These are phyloP conservation scores for Penicilliopsis zonata DNA, from an alignment of 495 filamentous ascomycete genomes.

Conservation along the genomic window DNA sequence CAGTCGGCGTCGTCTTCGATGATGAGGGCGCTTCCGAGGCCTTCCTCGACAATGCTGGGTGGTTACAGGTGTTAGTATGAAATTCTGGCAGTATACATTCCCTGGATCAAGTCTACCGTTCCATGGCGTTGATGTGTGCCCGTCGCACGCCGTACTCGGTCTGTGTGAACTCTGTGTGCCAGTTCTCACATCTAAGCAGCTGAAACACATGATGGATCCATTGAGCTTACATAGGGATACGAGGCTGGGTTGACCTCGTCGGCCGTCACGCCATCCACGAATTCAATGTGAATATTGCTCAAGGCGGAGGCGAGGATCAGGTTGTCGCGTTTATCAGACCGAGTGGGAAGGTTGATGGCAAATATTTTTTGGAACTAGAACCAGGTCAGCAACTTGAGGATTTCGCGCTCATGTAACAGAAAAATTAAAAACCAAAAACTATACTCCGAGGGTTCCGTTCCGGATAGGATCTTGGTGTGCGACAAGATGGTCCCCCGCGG, in stretches of 20 bases:
- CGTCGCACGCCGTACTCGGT: constrained; percentile 21
- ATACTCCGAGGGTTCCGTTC: no score
- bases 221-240: constrained; percentile 9
- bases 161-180: neutral
- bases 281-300: constrained; percentile 39
- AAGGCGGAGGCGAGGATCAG: constrained; percentile 40
- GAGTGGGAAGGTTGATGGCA: constrained; percentile 46
- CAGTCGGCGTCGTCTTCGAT: constrained; percentile 49
- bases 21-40: constrained; percentile 37
- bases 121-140: constrained; percentile 25
- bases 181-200: neutral
- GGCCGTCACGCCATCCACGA: constrained; percentile 34
- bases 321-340: constrained; percentile 52
- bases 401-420: no score
- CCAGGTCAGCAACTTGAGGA: no score
- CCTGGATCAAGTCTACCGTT: constrained; percentile 7
- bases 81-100: neutral
- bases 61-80: neutral
- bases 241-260: constrained; percentile 6
- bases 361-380: constrained; percentile 27
- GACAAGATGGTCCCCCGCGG: no score
- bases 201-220: constrained; percentile 8
- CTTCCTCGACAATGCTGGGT: constrained; percentile 28
- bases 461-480: no score
- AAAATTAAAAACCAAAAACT: no score